Evolutionary conservation across 2,329 filamentous ascomycete species (phyloP).

Genomic region (Aspergillus sp.): DNA sequence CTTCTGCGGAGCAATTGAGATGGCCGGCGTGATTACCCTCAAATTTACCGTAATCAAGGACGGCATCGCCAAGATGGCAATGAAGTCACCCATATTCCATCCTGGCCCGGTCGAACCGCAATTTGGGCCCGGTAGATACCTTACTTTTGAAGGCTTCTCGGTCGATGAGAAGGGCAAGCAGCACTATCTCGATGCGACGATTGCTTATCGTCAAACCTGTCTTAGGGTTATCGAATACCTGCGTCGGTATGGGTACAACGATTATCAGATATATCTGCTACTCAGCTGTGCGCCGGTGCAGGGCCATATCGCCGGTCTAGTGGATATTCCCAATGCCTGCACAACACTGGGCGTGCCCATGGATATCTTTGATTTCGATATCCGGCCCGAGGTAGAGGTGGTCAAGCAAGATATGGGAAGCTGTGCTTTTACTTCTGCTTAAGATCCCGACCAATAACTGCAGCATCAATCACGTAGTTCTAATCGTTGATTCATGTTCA

Average conservation of each 20-base stretch:
- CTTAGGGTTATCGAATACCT: constrained; percentile 79
- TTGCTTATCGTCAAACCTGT: constrained; percentile 81
- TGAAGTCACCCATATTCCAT: constrained; percentile 82
- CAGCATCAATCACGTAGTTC: not conserved
- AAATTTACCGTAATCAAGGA: constrained; percentile 86
- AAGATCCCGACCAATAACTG: constrained; percentile 12
- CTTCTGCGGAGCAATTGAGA: constrained; percentile 88
- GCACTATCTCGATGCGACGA: constrained; percentile 81
- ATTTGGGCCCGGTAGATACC: constrained; percentile 76
- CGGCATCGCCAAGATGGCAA: constrained; percentile 69
- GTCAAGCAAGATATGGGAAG: constrained; percentile 66
- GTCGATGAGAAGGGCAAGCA: constrained; percentile 88
- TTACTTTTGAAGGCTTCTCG: constrained; percentile 87
- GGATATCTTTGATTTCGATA: constrained; percentile 95
- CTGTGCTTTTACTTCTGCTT: constrained; percentile 62
- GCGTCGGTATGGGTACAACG: constrained; percentile 65
- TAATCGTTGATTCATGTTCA: not conserved
- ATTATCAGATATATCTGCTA: constrained; percentile 82
- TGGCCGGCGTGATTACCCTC: constrained; percentile 87
- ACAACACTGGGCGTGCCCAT: constrained; percentile 85
- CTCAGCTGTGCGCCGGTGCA: constrained; percentile 84
- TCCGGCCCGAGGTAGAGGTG: constrained; percentile 64
- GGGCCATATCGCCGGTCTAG: constrained; percentile 84
- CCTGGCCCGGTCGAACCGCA: constrained; percentile 86
- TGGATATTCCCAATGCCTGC: constrained; percentile 88